Conservation (phyloP, 805 yeast genomes). For the Starmerella scarabaei region DNA sequence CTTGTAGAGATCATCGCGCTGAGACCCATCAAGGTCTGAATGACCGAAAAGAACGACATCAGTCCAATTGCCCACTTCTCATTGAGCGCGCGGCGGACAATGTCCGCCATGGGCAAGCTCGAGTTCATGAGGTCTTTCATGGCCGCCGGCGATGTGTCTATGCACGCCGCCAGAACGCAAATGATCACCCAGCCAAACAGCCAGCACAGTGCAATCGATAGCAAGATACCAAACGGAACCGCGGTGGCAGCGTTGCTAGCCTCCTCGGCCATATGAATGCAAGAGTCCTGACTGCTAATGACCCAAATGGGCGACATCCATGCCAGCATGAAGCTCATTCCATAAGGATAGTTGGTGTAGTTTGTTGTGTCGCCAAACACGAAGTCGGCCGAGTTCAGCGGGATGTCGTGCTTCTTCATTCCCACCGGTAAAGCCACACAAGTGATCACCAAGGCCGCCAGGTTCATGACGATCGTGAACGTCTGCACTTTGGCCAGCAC, state of each 20-base stretch:
- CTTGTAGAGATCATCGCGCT: slow-evolving; percentile 51
- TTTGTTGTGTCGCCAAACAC: slow-evolving; percentile 45
- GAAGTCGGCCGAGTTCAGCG: slow-evolving; percentile 38
- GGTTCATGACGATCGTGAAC: slow-evolving; percentile 42
- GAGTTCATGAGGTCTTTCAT: slow-evolving; percentile 34
- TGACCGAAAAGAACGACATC: slow-evolving; percentile 43
- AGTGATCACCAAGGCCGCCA: slow-evolving; percentile 40
- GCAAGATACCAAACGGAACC: slow-evolving; percentile 52
- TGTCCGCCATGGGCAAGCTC: slow-evolving; percentile 56
- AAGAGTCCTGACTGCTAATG: slow-evolving; percentile 59
- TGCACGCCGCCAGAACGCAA: slow-evolving; percentile 38
- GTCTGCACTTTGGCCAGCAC: slow-evolving; percentile 48
- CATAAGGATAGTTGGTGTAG: slow-evolving; percentile 42
- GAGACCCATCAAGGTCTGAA: slow-evolving; percentile 56
- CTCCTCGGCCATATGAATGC: slow-evolving; percentile 63
- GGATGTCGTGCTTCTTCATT: slow-evolving; percentile 16
- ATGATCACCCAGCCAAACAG: slow-evolving; percentile 45
- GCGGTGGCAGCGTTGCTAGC: slow-evolving; percentile 49
- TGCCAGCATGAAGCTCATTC: slow-evolving; percentile 42
- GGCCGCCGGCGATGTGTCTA: slow-evolving; percentile 33
- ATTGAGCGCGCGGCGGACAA: slow-evolving; percentile 49
- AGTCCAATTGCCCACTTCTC: slow-evolving; percentile 52
- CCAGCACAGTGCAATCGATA: slow-evolving; percentile 47
- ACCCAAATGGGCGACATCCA: slow-evolving; percentile 67
- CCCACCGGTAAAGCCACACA: slow-evolving; percentile 58